Evolutionary conservation across 2,329 filamentous ascomycete species (phyloP), one percentile per base, ranked within the genome.

Genomic region (Clonostachys solani): DNA sequence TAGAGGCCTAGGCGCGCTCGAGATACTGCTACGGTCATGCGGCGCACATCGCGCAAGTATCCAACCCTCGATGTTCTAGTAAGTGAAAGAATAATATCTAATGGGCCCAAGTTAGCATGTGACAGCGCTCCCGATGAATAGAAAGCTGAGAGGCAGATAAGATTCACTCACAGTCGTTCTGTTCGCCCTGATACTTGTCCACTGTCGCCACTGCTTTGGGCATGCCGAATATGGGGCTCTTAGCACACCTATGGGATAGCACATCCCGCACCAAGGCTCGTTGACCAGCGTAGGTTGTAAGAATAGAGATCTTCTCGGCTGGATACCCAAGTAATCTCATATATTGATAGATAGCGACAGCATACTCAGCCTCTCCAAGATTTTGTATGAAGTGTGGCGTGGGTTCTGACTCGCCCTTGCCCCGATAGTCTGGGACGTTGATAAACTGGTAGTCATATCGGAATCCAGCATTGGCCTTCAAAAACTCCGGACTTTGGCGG

Each of bases 151-250:
- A 29, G 23, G 29, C 36, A 23, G 42, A 12, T 34, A 16, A n/a
- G 6, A 17, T 33, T 37, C 47, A 82, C 87, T 77, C 77, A 94
- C 89, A 97, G 61, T 99, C 94, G 67, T 99, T 99, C 69, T 99
- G 94, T 74, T 99, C 94, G 64, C 94, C 95, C 72, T 99, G 94
- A 61, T 97, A 99, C 66, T 96, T 96, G 72, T 99, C 94, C 52
- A 99, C 92, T 6, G 95, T 99, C 5, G 89, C 92, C 29, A 99
- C 89, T 46, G 87, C 86, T 66, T 86, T 87, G 16, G 94, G 94
- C 65, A 96, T 72, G 9, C 92, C 92, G 67, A 99, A 99, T 17
- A 97, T 72, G 3, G 84, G 72, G 57, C 91, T 95, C 57, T 81
- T 86, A 36, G 84, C 86, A 66, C 94, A 99, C 49, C 94, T 80